Evolutionary conservation across 2,329 filamentous ascomycete genomes (phyloP).

Genomic region (Cephalotrichum gorgonifer): DNA sequence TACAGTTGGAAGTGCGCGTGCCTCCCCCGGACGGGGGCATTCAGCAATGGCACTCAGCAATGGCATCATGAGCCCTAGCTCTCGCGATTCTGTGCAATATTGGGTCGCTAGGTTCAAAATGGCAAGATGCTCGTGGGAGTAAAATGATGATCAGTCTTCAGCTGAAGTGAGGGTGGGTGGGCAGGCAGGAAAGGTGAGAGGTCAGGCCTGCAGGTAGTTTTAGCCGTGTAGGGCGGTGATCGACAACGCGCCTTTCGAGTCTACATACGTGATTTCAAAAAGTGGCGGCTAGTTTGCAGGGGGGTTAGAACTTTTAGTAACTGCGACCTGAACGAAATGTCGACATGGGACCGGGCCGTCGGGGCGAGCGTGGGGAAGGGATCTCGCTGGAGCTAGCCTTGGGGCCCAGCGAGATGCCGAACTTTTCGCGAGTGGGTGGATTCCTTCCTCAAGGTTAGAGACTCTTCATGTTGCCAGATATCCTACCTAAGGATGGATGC

Average conservation of each 20-base stretch:
- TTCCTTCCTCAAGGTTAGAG: neutral
- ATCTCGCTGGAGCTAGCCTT: neutral
- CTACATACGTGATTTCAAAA: no score
- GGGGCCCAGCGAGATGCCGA: neutral
- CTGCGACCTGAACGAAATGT: no score
- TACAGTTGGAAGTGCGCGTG: neutral
- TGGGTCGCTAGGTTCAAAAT: neutral
- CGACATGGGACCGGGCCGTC: no score
- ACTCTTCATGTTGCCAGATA: neutral
- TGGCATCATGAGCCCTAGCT: neutral
- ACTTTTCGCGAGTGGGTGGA: neutral
- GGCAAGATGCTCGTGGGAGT: neutral
- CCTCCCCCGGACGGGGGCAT: neutral
- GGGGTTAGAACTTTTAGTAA: no score
- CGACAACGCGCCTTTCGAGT: no score
- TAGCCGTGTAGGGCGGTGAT: neutral
- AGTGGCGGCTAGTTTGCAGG: no score
- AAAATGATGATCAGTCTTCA: neutral
- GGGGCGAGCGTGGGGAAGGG: neutral
- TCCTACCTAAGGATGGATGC: neutral
- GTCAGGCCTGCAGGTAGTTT: neutral
- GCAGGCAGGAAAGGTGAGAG: neutral
- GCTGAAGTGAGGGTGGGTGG: neutral
- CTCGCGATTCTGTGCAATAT: neutral
- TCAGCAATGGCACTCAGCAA: no score